Evolutionary conservation across 495 filamentous ascomycete genomes (phyloP), one percentile per base, ranked within the genome.

Genomic region (Penicillium pancosmium): DNA sequence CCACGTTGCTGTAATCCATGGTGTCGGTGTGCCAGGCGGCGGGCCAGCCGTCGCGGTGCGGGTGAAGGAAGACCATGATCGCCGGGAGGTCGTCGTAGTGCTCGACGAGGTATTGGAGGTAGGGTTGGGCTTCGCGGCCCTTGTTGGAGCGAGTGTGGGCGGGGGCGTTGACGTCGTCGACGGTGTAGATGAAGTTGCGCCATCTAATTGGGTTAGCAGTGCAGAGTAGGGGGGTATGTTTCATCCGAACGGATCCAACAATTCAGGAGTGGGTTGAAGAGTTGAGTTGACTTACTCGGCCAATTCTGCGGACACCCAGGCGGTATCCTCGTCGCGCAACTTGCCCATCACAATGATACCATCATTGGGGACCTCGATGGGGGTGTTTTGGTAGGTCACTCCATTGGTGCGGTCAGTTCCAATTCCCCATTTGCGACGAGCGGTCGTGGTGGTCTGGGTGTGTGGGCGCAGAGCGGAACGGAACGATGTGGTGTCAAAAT

Each of bases 1-100:
- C 72, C 27, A 79, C 72, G 58, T 79, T 79, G 72, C 67, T 77
- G 66, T 74, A 72, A 7, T 73, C 69, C 62, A 73, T 70, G 19
- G 71, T 74, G 36, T 82, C 78, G 56, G 69, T 77, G 68, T 82
- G 78, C 79, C 79, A 81, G 41, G 69, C 78, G 49, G 44, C 62
- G 41, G 73, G 70, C 59, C 63, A 73, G 57, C 74, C 74, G 61
- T 72, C 68, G 55, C 67, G 69, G 66, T 78, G 76, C 49, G 65
- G 65, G 68, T 81, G 78, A 4, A 81, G 60, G 73, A 81, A 81
- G 21, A 76, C 64, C 15, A 78, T 71, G 5, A 69, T 62, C 0
- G 63, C 56, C 11, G 78, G 77, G 52, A 81, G 75, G 50, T 76
- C 68, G 55, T 78, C 48, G 56, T 81, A 81, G 55, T 81, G 75